These are phyloP conservation scores for Penicillium italicum DNA, from an alignment of 2,329 filamentous ascomycete genomes.

Conservation along the genomic window DNA sequence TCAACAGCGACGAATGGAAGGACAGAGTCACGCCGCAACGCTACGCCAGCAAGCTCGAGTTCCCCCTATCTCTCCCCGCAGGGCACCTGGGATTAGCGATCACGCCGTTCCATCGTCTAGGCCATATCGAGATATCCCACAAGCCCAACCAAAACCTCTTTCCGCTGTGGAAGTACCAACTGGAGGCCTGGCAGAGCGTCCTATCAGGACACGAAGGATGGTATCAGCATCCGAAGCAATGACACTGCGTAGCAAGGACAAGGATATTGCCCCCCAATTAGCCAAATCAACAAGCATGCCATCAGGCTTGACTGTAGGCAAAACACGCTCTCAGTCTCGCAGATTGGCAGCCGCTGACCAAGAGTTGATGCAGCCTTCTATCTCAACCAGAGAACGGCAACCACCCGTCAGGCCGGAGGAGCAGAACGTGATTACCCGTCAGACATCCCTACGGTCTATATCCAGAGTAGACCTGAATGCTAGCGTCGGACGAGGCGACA, in stretches of 20 bases:
- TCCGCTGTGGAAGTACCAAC: slow-evolving; percentile 15
- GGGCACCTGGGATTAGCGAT: slow-evolving; percentile 25
- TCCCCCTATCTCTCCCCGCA: slow-evolving; percentile 30
- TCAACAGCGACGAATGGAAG: slow-evolving; percentile 39
- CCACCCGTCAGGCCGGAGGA: slow-evolving; percentile 22
- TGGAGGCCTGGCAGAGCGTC: slow-evolving; percentile 39
- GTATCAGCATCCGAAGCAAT: slow-evolving; percentile 35
- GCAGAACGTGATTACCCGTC: slow-evolving; percentile 7
- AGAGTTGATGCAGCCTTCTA: slow-evolving; percentile 12
- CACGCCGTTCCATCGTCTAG: slow-evolving; percentile 15
- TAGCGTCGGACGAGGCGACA: slow-evolving; percentile 8
- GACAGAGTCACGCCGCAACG: slow-evolving; percentile 47
- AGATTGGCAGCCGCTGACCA: slow-evolving; percentile 33
- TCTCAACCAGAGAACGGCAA: slow-evolving; percentile 21
- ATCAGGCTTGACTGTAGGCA: slow-evolving; percentile 37
- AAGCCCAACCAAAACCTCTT: slow-evolving; percentile 14
- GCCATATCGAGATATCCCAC: slow-evolving; percentile 18
- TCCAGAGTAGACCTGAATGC: slow-evolving; percentile 14
- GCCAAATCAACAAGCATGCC: slow-evolving; percentile 34
- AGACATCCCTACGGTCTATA: slow-evolving; percentile 16
- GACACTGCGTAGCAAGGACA: slow-evolving; percentile 32
- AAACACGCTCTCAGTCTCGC: slow-evolving; percentile 43
- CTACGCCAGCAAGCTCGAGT: slow-evolving; percentile 45
- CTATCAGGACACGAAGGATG: slow-evolving; percentile 38
- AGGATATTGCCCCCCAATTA: slow-evolving; percentile 24